A percentile compares a stretch with the other conserved stretches of the same genome.
Evolutionary conservation across 2,329 filamentous ascomycete genomes (phyloP).

Genomic region (Lachnellula subtilissima): DNA sequence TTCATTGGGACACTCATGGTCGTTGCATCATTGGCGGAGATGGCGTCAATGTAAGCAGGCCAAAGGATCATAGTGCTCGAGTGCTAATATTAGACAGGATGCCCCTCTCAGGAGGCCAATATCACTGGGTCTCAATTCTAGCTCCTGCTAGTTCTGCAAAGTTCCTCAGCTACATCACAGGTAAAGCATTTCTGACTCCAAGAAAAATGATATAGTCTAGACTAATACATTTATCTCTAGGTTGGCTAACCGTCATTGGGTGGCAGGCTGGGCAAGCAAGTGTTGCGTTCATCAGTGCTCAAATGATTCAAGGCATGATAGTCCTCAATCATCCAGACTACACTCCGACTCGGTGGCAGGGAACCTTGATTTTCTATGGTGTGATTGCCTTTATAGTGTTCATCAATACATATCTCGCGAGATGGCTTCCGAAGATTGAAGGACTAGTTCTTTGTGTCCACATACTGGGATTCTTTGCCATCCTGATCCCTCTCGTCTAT

Average conservation of each 20-base stretch:
- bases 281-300: conserved; percentile 38
- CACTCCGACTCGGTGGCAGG: conserved; percentile 36
- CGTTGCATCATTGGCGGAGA: conserved; percentile 17
- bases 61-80: not conserved
- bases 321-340: conserved; percentile 34
- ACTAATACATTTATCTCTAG: conserved; percentile 15
- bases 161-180: conserved; percentile 49
- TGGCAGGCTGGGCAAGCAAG: conserved; percentile 37
- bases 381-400: conserved; percentile 36
- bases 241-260: conserved; percentile 46
- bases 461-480: conserved; percentile 35
- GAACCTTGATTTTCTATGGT: conserved; percentile 39
- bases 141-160: conserved; percentile 43
- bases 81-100: conserved; percentile 31
- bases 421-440: conserved; percentile 46
- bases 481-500: conserved; percentile 34
- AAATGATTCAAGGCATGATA: conserved; percentile 43
- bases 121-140: conserved; percentile 47
- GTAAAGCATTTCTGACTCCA: conserved; percentile 19
- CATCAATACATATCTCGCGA: conserved; percentile 43
- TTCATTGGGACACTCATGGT: conserved; percentile 13
- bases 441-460: conserved; percentile 46
- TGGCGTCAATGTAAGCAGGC: conserved; percentile 22
- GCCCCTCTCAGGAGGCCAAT: conserved; percentile 52
- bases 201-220: too few relatives aligned